A percentile compares a stretch with the other conserved stretches of the same genome.
phyloP scores from a whole-genome alignment of 257 asterid genomes.

The Craterostigma plantagineum region DNA sequence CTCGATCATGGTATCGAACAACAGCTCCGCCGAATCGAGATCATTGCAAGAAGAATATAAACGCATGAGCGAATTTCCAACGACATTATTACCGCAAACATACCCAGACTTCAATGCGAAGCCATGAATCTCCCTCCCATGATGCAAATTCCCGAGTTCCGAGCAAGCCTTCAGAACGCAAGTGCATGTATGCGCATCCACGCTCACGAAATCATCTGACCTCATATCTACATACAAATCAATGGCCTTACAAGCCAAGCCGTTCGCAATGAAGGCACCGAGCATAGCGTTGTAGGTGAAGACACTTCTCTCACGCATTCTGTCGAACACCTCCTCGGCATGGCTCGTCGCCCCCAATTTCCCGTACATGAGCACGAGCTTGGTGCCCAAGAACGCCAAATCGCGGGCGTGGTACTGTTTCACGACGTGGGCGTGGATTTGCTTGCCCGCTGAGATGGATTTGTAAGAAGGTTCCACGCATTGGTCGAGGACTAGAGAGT shows the following conservation, averaged over 20 bases:
- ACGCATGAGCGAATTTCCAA: slow-evolving; percentile 42
- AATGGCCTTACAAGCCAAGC: slow-evolving; percentile 27
- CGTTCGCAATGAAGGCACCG: slow-evolving; percentile 48
- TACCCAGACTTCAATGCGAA: slow-evolving; percentile 28
- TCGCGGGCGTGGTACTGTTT: slow-evolving; percentile 22
- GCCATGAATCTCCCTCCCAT: slow-evolving; percentile 61
- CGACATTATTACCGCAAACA: slow-evolving; percentile 18
- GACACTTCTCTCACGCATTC: slow-evolving; percentile 38
- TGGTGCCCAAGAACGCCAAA: slow-evolving; percentile 40
- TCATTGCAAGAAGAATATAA: slow-evolving; percentile 44
- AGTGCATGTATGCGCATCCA: slow-evolving; percentile 46
- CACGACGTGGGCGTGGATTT: slow-evolving; percentile 39
- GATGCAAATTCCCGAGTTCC: slow-evolving; percentile 13
- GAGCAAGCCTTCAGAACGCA: slow-evolving; percentile 45
- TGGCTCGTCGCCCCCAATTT: slow-evolving; percentile 35
- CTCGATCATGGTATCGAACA: slow-evolving; percentile 26
- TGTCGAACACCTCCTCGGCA: slow-evolving; percentile 49
- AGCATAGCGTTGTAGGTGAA: slow-evolving; percentile 72
- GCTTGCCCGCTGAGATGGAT: slow-evolving; percentile 28
- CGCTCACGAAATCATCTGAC: slow-evolving; percentile 14
- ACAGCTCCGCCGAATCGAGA: slow-evolving; percentile 18
- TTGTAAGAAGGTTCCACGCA: slow-evolving; percentile 19
- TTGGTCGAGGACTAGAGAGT: slow-evolving; percentile 34
- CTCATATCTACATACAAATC: slow-evolving; percentile 38
- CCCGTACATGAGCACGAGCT: slow-evolving; percentile 49